Evolutionary conservation across 2,329 filamentous ascomycete species (phyloP).

Genomic region (Amauroascus verrucosus): DNA sequence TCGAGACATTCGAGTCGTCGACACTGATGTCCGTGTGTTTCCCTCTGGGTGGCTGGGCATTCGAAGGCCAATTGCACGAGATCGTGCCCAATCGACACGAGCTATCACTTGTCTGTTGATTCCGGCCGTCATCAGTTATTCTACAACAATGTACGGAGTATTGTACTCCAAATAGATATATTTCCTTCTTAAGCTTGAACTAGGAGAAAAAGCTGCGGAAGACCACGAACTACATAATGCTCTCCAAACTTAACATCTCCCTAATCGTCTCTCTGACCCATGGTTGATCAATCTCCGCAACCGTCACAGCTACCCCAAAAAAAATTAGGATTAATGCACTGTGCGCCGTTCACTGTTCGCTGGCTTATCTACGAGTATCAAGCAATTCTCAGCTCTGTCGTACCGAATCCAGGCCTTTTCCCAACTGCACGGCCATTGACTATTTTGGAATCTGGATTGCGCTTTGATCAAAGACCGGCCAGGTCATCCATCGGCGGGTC

Average conservation of each 20-base stretch:
- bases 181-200: background rate
- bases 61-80: conserved; percentile 7
- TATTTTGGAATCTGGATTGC: too few relatives aligned
- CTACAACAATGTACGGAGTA: too few relatives aligned
- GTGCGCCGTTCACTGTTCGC: background rate
- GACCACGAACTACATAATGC: background rate
- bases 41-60: conserved; percentile 4
- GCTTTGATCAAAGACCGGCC: too few relatives aligned
- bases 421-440: too few relatives aligned
- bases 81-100: conserved; percentile 5
- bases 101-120: background rate
- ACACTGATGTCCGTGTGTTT: too few relatives aligned
- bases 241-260: background rate
- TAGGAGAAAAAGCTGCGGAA: background rate
- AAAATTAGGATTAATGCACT: background rate
- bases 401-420: too few relatives aligned
- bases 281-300: background rate
- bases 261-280: background rate
- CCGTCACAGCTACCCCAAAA: background rate
- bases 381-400: too few relatives aligned
- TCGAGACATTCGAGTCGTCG: background rate
- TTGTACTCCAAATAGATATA: too few relatives aligned
- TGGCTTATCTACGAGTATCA: too few relatives aligned
- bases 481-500: too few relatives aligned
- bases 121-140: too few relatives aligned